Conservation (phyloP, 1,139 yeast genomes). For the Blastobotrys indianensis region DNA sequence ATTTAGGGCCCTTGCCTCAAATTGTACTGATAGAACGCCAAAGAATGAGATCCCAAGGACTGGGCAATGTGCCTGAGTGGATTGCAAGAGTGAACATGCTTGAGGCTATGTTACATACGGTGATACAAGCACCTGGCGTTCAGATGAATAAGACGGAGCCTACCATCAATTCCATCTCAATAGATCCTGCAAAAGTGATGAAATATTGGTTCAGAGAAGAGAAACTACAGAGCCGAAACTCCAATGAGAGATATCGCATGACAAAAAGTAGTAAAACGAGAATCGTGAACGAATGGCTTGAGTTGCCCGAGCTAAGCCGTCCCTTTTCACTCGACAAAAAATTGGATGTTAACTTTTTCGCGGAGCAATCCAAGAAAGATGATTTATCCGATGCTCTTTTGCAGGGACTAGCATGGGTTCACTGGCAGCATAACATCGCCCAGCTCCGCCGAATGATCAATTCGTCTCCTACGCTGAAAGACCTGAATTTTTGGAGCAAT, state of each 20-base stretch:
- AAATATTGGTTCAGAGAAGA: conserved; percentile 29
- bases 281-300: conserved; percentile 24
- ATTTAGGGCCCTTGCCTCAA: conserved; percentile 30
- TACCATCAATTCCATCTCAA: conserved; percentile 15
- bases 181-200: conserved; percentile 27
- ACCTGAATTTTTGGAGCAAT: no score
- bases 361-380: conserved; percentile 31
- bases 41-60: conserved; percentile 45
- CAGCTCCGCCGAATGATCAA: no score
- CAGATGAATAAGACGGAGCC: conserved; percentile 8
- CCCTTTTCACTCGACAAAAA: no score
- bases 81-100: conserved; percentile 47
- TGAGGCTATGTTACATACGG: conserved; percentile 45
- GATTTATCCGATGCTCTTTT: conserved; percentile 56
- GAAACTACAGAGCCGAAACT: conserved; percentile 9
- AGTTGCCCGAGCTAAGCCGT: not conserved
- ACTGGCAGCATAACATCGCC: conserved; percentile 39
- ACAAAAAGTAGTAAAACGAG: conserved; percentile 18
- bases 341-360: no score
- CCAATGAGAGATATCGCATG: conserved; percentile 13
- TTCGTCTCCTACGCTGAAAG: no score
- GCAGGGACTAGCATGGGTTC: conserved; percentile 50
- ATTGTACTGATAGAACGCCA: conserved; percentile 51
- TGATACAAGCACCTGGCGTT: conserved; percentile 25
- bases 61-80: conserved; percentile 43